These are phyloP conservation scores for Talaromyces sp. DNA, from an alignment of 2,329 filamentous ascomycete species.

Conservation along the genomic window DNA sequence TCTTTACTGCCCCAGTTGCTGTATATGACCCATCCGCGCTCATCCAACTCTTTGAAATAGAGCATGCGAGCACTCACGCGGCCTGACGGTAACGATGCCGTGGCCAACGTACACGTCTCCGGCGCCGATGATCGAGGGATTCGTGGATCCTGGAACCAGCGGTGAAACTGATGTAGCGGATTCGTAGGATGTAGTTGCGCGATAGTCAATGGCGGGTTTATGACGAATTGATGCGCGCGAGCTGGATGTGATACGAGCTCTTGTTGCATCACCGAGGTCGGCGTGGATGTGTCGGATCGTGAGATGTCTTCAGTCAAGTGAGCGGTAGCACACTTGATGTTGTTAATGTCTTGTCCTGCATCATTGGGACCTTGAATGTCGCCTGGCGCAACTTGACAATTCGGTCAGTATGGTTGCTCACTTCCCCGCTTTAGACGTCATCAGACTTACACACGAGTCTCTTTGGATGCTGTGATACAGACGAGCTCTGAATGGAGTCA, in stretches of 20 bases:
- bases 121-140: constrained; percentile 64
- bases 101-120: constrained; percentile 84
- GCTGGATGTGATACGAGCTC: constrained; percentile 37
- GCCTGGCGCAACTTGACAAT: constrained; percentile 40
- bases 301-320: constrained; percentile 17
- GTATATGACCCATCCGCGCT: constrained; percentile 82
- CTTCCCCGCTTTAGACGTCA: constrained; percentile 1
- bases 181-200: constrained; percentile 42
- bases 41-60: constrained; percentile 93
- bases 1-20: constrained; percentile 78
- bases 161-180: constrained; percentile 81
- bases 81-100: constrained; percentile 76
- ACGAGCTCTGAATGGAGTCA: neutral
- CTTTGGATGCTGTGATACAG: constrained; percentile 32
- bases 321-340: constrained; percentile 3
- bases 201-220: constrained; percentile 41
- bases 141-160: constrained; percentile 79
- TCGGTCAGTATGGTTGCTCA: neutral
- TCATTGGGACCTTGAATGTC: constrained; percentile 33
- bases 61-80: constrained; percentile 81
- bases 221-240: constrained; percentile 43
- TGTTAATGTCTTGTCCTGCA: constrained; percentile 10
- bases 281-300: constrained; percentile 36
- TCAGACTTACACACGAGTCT: constrained; percentile 39
- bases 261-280: constrained; percentile 32